A percentile compares a stretch with the other conserved stretches of the same genome.
phyloP scores from a whole-genome alignment of 179 eudicot species.

The Kewa caespitosa region DNA sequence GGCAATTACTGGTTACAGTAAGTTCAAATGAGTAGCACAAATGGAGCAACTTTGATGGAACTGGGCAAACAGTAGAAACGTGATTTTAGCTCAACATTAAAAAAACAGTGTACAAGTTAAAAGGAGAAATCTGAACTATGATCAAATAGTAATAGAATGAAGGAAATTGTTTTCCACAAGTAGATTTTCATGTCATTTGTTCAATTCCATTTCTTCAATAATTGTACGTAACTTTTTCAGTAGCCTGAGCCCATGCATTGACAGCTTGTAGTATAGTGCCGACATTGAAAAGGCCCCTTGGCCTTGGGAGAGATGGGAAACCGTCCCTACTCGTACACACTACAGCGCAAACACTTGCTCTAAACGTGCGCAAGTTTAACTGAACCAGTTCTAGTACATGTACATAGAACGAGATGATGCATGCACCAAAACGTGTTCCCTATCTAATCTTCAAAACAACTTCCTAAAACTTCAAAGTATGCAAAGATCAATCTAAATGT shows the following conservation, averaged over 20 bases:
- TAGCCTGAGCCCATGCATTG: conserved; percentile 17
- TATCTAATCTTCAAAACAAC: too few species aligned
- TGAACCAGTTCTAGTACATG: background rate
- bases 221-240: background rate
- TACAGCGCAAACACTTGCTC: background rate
- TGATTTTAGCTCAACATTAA: too few species aligned
- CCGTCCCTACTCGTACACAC: background rate
- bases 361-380: background rate
- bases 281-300: conserved; percentile 16
- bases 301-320: background rate
- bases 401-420: background rate
- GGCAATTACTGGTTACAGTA: too few species aligned
- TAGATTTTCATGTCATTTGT: background rate
- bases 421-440: too few species aligned
- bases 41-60: too few species aligned
- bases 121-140: too few species aligned
- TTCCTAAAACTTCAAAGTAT: too few species aligned
- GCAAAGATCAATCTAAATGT: too few species aligned
- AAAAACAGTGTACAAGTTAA: too few species aligned
- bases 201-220: background rate
- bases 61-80: too few species aligned
- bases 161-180: background rate
- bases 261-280: conserved; percentile 26
- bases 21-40: too few species aligned
- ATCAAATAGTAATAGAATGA: background rate